Evolutionary conservation across 805 yeast species (phyloP).

Genomic region (Maudiozyma bulderi): DNA sequence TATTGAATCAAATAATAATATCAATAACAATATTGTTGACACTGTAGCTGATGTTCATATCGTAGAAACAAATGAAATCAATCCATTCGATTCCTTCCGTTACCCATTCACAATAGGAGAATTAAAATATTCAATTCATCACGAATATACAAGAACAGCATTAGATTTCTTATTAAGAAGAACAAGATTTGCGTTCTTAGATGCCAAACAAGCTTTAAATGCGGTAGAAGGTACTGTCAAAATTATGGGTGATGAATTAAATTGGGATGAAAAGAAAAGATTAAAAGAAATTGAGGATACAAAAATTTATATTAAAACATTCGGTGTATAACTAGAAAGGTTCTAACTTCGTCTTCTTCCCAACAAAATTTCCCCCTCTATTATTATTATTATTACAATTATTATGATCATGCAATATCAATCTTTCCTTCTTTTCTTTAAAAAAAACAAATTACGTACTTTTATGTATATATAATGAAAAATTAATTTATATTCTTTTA

Average conservation of each 20-base stretch:
- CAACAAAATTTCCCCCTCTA: too few species aligned
- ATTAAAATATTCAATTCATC: constrained; percentile 65
- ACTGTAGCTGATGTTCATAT: constrained; percentile 2
- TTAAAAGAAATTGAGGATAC: constrained; percentile 42
- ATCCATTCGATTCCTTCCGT: constrained; percentile 37
- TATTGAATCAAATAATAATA: background rate
- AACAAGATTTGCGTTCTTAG: constrained; percentile 84
- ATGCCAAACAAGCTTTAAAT: constrained; percentile 70
- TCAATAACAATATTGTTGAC: background rate
- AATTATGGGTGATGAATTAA: constrained; percentile 69
- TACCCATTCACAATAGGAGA: constrained; percentile 90
- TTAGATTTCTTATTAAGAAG: constrained; percentile 88
- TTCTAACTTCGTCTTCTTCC: background rate
- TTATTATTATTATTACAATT: background rate
- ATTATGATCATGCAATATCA: background rate
- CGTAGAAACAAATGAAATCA: constrained; percentile 1
- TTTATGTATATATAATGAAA: background rate
- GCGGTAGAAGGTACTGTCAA: constrained; percentile 81
- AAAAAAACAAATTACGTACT: too few species aligned
- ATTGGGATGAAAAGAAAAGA: constrained; percentile 59
- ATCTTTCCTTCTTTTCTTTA: background rate
- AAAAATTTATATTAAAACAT: constrained; percentile 48
- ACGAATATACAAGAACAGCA: constrained; percentile 84
- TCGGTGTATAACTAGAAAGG: constrained; percentile 36
- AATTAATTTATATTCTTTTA: background rate